Evolutionary conservation across 257 asterid species (phyloP), one percentile per base, ranked within the genome.

Genomic region (Cynanchum wilfordii): DNA sequence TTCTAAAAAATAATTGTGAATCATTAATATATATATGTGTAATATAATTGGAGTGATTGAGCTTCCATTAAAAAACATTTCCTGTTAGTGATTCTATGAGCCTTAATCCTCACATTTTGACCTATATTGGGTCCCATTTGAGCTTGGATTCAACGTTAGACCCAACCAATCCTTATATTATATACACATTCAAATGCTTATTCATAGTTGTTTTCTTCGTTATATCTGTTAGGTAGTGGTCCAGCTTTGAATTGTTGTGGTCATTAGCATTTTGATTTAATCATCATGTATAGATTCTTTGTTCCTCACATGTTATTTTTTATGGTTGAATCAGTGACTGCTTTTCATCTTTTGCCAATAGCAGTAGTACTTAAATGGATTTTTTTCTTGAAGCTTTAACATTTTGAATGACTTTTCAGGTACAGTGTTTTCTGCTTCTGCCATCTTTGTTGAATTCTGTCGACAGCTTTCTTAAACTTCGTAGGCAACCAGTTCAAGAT

Each of bases 121-220:
- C 80, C 74, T 68, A 36, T 30, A 54, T 71, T 79, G 85, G 85
- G 79, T 73, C 80, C 82, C 78, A 66, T 52, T 60, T 15, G 76
- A 67, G 66, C 74, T 63, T 57, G 51, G 42, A 58, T 67, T 78
- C 85, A 66, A 81, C 50, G 44, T 68, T 30, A 70, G 38, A 51
- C 30, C 73, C 76, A 62, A 47, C 33, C 63, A 60, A 49, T 56
- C 20, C 66, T 47, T 24, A 60, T 70, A 49, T 49, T 56, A 49
- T 22, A 10, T 36, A 40, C 38, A 69, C 54, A 47, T 7, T 38
- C 47, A 50, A 7, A 36, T 70, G 60, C 25, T 65, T 67, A 30
- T 55, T 40, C 16, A 27, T 59, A 65, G 56, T 68, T 57, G 54
- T 50, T 65, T 70, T 69, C 54, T 69, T 68, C 60, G 64, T 47